Conservation (phyloP, 225 moss, liverwort and hornwort genomes). For the Ulota crispa region DNA sequence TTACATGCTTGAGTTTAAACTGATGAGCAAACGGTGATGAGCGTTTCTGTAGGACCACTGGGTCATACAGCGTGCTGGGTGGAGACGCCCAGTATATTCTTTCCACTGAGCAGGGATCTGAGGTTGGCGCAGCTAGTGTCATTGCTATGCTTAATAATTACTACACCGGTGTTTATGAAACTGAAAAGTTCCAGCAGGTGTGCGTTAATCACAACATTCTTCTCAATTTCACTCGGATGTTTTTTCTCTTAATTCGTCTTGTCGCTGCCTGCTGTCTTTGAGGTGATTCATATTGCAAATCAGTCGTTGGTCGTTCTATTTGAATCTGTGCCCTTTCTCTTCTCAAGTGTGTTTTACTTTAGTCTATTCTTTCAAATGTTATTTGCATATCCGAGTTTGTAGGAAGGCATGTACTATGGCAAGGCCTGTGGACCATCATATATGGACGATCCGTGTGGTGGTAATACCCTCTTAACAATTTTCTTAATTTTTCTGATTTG, state of each 20-base stretch:
- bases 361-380: neutral
- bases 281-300: neutral
- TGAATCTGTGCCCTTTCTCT: neutral
- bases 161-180: constrained; percentile 48
- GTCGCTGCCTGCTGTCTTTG: constrained; percentile 7
- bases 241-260: constrained; percentile 4
- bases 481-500: constrained; percentile 12
- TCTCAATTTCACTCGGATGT: neutral
- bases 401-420: neutral
- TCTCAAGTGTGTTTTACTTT: neutral
- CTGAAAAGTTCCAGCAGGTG: constrained; percentile 63
- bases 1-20: constrained; percentile 6
- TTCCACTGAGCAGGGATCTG: constrained; percentile 28
- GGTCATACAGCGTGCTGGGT: constrained; percentile 56
- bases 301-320: neutral
- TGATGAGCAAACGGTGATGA: constrained; percentile 7
- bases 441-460: constrained; percentile 2
- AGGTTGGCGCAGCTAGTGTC: constrained; percentile 33
- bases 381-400: neutral
- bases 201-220: neutral
- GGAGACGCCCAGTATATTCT: constrained; percentile 42
- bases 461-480: neutral
- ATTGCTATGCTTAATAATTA: constrained; percentile 50
- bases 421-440: neutral
- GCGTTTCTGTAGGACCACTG: constrained; percentile 37